These are phyloP conservation scores for Metarhizium humberi DNA, from an alignment of 2,329 filamentous ascomycete species.

Conservation along the genomic window DNA sequence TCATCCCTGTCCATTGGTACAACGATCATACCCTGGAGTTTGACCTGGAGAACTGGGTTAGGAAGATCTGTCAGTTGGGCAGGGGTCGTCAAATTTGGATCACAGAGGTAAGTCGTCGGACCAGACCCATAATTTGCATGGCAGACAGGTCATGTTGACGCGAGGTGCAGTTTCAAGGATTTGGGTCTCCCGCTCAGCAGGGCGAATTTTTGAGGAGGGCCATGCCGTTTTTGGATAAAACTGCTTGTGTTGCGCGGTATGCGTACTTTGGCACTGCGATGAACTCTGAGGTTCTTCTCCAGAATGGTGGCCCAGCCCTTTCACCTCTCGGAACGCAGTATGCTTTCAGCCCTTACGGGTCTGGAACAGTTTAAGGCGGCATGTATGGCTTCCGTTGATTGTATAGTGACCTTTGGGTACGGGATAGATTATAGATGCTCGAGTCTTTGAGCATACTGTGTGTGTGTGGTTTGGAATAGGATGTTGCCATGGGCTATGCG, in stretches of 20 bases:
- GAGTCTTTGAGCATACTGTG: too few relatives aligned
- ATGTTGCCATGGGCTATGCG: too few relatives aligned
- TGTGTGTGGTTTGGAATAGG: too few relatives aligned
- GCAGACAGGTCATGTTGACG: not conserved
- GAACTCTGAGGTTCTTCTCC: constrained; percentile 9
- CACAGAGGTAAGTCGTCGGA: not conserved
- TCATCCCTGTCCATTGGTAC: constrained; percentile 39
- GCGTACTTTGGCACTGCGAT: constrained; percentile 23
- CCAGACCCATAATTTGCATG: not conserved
- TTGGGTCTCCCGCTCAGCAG: constrained; percentile 26
- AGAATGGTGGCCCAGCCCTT: constrained; percentile 3
- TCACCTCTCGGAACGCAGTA: not conserved
- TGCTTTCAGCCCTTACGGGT: not conserved
- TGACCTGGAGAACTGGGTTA: constrained; percentile 34
- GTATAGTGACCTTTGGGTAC: too few relatives aligned
- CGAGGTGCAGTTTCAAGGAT: constrained; percentile 12
- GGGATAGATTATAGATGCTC: too few relatives aligned
- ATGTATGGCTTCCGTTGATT: too few relatives aligned
- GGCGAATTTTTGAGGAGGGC: constrained; percentile 30
- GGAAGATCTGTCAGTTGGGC: constrained; percentile 21
- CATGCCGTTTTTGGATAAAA: constrained; percentile 33
- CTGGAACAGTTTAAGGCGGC: not conserved
- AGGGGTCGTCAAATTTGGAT: not conserved
- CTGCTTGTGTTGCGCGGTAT: constrained; percentile 28
- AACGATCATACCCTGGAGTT: constrained; percentile 22